These are phyloP conservation scores for Aspergillus costaricaensis DNA, from an alignment of 2,329 filamentous ascomycete genomes.

Conservation along the genomic window DNA sequence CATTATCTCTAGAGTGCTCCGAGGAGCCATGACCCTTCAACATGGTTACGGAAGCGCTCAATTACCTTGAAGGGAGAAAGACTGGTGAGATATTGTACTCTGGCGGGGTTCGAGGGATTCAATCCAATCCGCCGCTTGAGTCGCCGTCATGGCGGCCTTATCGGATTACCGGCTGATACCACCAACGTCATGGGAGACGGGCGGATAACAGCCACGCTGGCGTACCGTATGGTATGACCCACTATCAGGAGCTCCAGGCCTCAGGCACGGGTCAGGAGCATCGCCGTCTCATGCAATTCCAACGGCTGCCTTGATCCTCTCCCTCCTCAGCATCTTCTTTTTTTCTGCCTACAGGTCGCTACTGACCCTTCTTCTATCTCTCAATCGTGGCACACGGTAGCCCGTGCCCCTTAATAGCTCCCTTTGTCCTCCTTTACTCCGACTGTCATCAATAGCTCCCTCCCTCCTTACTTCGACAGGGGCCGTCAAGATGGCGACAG, in stretches of 20 bases:
- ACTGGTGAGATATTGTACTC: not conserved
- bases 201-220: not conserved
- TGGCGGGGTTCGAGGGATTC: slow-evolving; percentile 8
- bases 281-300: slow-evolving; percentile 20
- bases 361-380: not conserved
- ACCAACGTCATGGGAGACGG: slow-evolving; percentile 21
- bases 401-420: not conserved
- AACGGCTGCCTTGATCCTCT: slow-evolving; percentile 8
- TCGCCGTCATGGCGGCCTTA: slow-evolving; percentile 6
- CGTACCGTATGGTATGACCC: slow-evolving; percentile 27
- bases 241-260: slow-evolving; percentile 19
- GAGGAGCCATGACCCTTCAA: slow-evolving; percentile 4
- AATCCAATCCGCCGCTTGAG: no score
- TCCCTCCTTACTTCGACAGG: slow-evolving; percentile 19
- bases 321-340: not conserved
- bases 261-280: slow-evolving; percentile 29
- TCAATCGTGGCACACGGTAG: not conserved
- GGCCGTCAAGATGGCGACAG: slow-evolving; percentile 61
- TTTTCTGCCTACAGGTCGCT: not conserved
- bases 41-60: slow-evolving; percentile 18
- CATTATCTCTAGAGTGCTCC: slow-evolving; percentile 19
- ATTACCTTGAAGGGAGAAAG: not conserved
- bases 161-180: slow-evolving; percentile 22
- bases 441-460: slow-evolving; percentile 5
- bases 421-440: slow-evolving; percentile 53